Evolutionary conservation across 805 yeast species (phyloP), one percentile per base, ranked within the genome.

Genomic region (Metschnikowia picachoensis): DNA sequence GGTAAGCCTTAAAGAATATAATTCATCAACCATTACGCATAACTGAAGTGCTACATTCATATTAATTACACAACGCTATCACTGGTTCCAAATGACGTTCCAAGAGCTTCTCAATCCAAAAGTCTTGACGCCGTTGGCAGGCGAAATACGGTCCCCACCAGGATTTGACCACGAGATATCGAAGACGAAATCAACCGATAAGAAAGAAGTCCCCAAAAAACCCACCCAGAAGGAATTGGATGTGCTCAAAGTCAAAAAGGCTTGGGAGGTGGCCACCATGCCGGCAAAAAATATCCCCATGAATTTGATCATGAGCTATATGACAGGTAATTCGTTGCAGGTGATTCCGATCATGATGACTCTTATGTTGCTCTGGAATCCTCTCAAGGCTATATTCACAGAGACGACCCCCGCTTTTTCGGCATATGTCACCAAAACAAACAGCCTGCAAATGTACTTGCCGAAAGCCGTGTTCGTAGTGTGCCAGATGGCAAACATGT

Each of bases 321-420:
- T 92, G 88, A 82, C 96, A 0, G 98, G 98, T 30, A 85, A 85
- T 58, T 79, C 95, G 3, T 69, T 94, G 27, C 98, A 94, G 58
- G 76, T 92, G 54, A 89, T 92, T 52, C 94, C 97, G 3, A 85
- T 92, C 39, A 83, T 90, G 68, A 91, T 90, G 87, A 85, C 96
- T 0, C 62, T 87, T 28, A 88, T 85, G 88, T 71, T 92, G 55
- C 80, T 94, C 53, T 77, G 87, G 52, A 82, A 80, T 39, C 94
- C 97, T 0, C 58, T 88, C 32, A 82, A 80, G 57, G 88, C 95
- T 20, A 82, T 94, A 2, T 61, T 83, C 32, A 65, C 70, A 5
- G 73, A 69, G 27, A 79, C 85, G 0, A 74, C 74, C 49, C 54
- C 70, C 13, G 73, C 77, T n/a, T 91, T 92, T 63, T 62, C 63